Base-by-base conservation (phyloP, 495 filamentous ascomycete species). In the Tuber brumale region DNA sequence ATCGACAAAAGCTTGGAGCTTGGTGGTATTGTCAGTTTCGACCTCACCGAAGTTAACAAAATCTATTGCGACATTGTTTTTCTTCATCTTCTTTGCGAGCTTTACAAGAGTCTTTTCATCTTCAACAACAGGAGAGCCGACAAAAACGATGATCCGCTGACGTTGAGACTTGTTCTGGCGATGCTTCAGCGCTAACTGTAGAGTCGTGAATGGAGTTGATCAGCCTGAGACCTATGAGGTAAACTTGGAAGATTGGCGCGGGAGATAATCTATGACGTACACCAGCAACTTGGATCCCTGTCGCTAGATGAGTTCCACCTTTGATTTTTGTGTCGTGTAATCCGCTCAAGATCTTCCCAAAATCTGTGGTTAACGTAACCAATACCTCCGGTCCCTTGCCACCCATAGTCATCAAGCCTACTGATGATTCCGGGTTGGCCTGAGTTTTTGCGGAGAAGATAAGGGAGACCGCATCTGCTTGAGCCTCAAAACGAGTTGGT, bases 381-480 rank as follows among this genome's bases (percentile, higher is more conserved):
- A 98, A 88, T 75, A 98, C 94, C 86, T 99, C 96, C 66, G 95
- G 95, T 19, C 94, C 94, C 82, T 94, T 95, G 81, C 95, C 95
- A 75, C 93, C 95, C 94, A 98, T 97, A 85, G 93, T 97, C 94
- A 99, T 97, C 71, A 99, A 88, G 76, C 95, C 95, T 74, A 98
- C 96, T 37, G 94, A 95, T 19, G 94, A 97, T 86, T 99, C 95
- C 37, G 95, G 92, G 85, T 99, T 97, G 84, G 89, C 92, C 85
- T 93, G 90, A 78, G 94, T 97, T 85, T 98, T 97, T 81, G 91
- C 91, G 79, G 91, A 92, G 87, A 97, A 97, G 83, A 97, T 91
- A 84, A 97, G 91, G 83, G 92, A 94, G 81, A 97, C 93, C 70
- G 95, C 94, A 85, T 99, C 96, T 81, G 92, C 86, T 87, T 98